Evolutionary conservation across 148 eudicot species (phyloP).

Genomic region (Vaccinium vitisidaea): DNA sequence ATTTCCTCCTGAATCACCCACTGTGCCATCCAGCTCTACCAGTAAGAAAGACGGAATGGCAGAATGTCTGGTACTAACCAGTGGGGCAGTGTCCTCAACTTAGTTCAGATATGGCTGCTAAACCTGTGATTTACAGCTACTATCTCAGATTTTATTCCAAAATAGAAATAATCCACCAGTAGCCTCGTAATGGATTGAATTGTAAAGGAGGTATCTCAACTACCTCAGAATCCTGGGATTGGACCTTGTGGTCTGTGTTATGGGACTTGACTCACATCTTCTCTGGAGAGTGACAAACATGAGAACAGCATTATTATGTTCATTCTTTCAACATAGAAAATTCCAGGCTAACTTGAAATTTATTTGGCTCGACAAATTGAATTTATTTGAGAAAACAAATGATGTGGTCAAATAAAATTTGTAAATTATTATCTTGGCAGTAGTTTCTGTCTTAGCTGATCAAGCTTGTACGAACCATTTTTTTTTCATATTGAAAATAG

Average conservation of each 20-base stretch:
- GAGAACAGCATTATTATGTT: neutral
- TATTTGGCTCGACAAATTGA: neutral
- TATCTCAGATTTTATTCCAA: neutral
- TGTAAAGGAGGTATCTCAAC: no score
- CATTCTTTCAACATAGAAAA: neutral
- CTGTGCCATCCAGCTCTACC: neutral
- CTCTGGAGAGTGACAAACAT: neutral
- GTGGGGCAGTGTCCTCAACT: neutral
- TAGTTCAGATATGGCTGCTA: neutral
- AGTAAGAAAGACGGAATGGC: neutral
- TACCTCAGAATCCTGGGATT: no score
- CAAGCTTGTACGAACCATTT: neutral
- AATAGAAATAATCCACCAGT: neutral
- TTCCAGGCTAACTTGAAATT: neutral
- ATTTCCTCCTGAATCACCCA: neutral
- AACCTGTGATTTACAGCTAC: neutral
- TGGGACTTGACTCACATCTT: neutral
- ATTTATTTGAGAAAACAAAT: neutral
- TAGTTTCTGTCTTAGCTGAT: neutral
- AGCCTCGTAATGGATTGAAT: neutral
- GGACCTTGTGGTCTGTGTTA: neutral
- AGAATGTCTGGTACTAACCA: neutral
- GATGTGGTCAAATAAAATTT: neutral
- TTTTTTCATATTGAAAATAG: neutral
- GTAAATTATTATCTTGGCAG: neutral